Evolutionary conservation across 495 filamentous ascomycete species (phyloP), one percentile per base, ranked within the genome.

Genomic region (Opeltia flavorubescens): DNA sequence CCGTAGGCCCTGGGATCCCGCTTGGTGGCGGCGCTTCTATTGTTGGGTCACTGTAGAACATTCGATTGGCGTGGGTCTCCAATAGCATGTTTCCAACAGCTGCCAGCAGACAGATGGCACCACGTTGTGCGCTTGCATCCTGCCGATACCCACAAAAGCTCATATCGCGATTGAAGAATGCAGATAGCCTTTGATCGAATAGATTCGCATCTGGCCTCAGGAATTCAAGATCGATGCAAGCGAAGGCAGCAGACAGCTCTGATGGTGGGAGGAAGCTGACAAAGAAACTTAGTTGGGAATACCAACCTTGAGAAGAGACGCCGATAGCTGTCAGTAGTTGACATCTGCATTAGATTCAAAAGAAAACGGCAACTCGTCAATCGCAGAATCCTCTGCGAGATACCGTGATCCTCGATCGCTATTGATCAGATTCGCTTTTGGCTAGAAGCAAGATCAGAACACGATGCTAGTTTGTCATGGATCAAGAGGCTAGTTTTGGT

Each of bases 101-200:
- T 41, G 21, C 38, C 20, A 41, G 38, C 38, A 41, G 38, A 18
- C 11, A 18, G 13, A n/a, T 21, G 8, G 8, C 34, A 5, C 38
- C 38, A 25, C 38, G 18, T 41, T 41, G 21, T 41, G 38, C 38
- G 21, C 20, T 41, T 41, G 38, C 38, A n/a, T 41, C 38, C 38
- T 41, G 38, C 38, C 38, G 38, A 41, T 41, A 41, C 21, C 38
- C 38, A 41, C 38, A 12, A 25, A 17, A 12, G 4, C 15, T 41
- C 38, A 41, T 25, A 25, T 41, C 38, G 38, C 38, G 38, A 41
- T 41, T 11, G 8, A 17, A 9, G 6, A n/a, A 17, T 41, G 38
- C 38, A 41, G 15, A 12, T 18, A 41, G 5, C 4, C 20, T 41
- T 41, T 24, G 5, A 21, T 41, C 38, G n/a, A n/a, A n/a, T n/a